Conservation (phyloP, 2,329 filamentous ascomycete species). For the Pochonia chlamydosporia region DNA sequence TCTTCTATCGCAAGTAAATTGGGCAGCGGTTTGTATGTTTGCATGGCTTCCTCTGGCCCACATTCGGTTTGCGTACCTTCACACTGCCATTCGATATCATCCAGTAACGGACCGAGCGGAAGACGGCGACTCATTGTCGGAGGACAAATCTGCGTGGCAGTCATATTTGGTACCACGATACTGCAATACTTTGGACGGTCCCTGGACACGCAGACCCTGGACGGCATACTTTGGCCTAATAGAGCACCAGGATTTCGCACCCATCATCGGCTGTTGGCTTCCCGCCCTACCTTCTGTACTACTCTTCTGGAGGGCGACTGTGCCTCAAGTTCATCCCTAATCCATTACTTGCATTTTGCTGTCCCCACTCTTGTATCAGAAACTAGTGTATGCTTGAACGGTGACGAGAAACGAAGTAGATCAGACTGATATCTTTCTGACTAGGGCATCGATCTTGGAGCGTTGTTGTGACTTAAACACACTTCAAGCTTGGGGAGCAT, state of each 20-base stretch:
- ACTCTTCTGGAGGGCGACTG: not conserved
- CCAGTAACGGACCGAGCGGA: not conserved
- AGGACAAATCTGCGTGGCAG: not conserved
- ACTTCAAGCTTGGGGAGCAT: no score
- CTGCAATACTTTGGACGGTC: not conserved
- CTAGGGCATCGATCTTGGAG: not conserved
- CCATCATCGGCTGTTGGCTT: not conserved
- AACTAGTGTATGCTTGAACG: not conserved
- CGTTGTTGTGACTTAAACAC: not conserved
- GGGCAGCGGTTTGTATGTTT: not conserved
- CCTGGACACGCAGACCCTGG: not conserved
- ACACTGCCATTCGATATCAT: not conserved
- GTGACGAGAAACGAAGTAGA: not conserved
- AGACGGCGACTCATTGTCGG: not conserved
- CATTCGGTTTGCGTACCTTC: not conserved
- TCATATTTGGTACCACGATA: not conserved
- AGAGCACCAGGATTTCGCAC: not conserved
- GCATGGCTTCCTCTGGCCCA: not conserved
- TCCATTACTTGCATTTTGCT: not conserved
- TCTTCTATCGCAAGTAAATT: constrained; percentile 12
- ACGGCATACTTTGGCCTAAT: not conserved
- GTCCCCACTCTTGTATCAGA: not conserved
- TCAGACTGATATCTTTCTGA: not conserved
- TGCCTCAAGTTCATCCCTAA: not conserved
- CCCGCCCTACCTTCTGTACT: not conserved